Percentiles rank a stretch among this genome's conserved stretches.
phyloP scores from a whole-genome alignment of 2,329 filamentous ascomycete genomes.

The Neophaeococcomyces mojaviensis region DNA sequence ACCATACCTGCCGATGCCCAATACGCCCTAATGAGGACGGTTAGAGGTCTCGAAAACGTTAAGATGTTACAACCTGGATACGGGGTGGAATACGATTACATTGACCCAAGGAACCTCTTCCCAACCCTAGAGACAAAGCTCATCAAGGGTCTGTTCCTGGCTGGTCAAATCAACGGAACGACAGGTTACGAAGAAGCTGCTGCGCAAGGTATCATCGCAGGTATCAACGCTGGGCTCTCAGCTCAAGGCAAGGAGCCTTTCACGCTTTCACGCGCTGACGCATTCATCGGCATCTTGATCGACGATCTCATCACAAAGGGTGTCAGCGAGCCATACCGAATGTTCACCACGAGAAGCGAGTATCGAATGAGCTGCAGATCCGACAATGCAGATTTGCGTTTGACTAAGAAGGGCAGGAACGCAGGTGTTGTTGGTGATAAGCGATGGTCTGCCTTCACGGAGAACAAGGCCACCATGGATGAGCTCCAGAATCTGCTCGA shows the following conservation, averaged over 20 bases:
- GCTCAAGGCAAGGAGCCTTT: constrained; percentile 59
- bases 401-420: constrained; percentile 68
- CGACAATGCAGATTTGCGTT: constrained; percentile 84
- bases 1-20: constrained; percentile 87
- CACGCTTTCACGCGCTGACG: constrained; percentile 70
- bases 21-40: constrained; percentile 73
- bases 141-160: constrained; percentile 80
- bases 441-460: constrained; percentile 65
- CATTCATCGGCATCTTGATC: constrained; percentile 98
- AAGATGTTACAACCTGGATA: constrained; percentile 92
- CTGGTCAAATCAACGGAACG: constrained; percentile 96
- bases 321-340: constrained; percentile 92
- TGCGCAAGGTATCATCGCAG: constrained; percentile 83
- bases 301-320: constrained; percentile 96
- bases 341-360: constrained; percentile 95
- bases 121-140: constrained; percentile 91
- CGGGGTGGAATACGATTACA: constrained; percentile 97
- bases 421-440: constrained; percentile 71
- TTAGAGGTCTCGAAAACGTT: constrained; percentile 80
- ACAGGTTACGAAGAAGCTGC: constrained; percentile 98
- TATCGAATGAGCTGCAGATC: constrained; percentile 87
- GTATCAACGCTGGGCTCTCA: constrained; percentile 85
- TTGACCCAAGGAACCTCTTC: constrained; percentile 80
- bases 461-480: constrained; percentile 59
- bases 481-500: constrained; percentile 57